Base-by-base conservation (phyloP, 139 green algal species). In the Chlamydomonas sphaeroides region DNA sequence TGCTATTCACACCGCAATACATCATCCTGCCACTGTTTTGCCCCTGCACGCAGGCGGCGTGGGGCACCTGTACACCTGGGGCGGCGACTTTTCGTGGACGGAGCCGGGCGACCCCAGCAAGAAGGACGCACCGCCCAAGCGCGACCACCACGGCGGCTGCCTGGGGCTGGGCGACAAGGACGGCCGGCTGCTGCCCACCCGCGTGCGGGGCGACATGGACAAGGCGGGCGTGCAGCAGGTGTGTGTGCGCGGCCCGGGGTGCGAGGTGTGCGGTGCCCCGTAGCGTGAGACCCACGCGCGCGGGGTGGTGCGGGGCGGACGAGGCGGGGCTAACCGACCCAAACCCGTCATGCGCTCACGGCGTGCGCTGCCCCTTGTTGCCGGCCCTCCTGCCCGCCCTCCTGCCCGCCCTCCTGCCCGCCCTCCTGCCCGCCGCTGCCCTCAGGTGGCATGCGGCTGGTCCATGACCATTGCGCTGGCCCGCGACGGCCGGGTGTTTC, bases 381-480 rank as follows among this genome's bases (percentile, higher is more conserved):
- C n/a, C n/a, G n/a, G n/a, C n/a, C n/a, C n/a, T n/a, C n/a, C n/a
- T n/a, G n/a, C n/a, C n/a, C n/a, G n/a, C n/a, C n/a, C n/a, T n/a
- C n/a, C n/a, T n/a, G n/a, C n/a, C n/a, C n/a, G n/a, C n/a, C n/a
- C n/a, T n/a, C n/a, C n/a, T n/a, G n/a, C n/a, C n/a, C n/a, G n/a
- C n/a, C n/a, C n/a, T n/a, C n/a, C n/a, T n/a, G n/a, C n/a, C n/a
- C n/a, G n/a, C n/a, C n/a, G n/a, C n/a, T n/a, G n/a, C n/a, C n/a
- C 45, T 28, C 85, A 94, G 69, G 93, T 96, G 23, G 92, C 88
- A 11, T 95, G 92, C 32, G 95, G 95, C 5, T 89, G 92, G 14
- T 95, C 95, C 78, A 89, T 97, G 41, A 98, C 95, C 0, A 87
- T 97, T 1, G 94, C 91, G 4, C 61, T 96, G 10, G 95, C 91